Evolutionary conservation across 2,329 filamentous ascomycete species (phyloP).

Genomic region (Rutstroemia sydowiana): DNA sequence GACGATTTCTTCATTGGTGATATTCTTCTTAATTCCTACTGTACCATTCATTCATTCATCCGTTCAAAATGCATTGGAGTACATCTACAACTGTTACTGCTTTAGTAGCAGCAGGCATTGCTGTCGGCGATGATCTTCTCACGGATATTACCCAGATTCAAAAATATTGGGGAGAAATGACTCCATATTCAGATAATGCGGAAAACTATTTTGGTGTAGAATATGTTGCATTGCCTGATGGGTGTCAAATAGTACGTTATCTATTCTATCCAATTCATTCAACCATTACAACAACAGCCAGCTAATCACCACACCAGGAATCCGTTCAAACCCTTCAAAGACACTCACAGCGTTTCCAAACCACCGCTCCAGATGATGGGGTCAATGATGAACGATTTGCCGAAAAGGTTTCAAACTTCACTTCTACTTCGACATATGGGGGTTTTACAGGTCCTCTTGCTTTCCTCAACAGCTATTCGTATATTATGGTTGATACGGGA

Average conservation of each 20-base stretch:
- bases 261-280: not conserved
- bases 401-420: constrained; percentile 41
- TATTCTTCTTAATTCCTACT: too few relatives aligned
- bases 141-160: constrained; percentile 29
- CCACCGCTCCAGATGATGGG: constrained; percentile 37
- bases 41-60: too few relatives aligned
- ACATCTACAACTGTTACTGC: not conserved
- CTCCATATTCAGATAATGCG: constrained; percentile 39
- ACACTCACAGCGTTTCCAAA: constrained; percentile 47
- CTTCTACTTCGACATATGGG: constrained; percentile 29
- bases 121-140: constrained; percentile 14
- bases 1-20: too few relatives aligned
- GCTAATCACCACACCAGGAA: constrained; percentile 14
- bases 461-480: constrained; percentile 47
- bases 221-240: constrained; percentile 40
- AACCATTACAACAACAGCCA: not conserved
- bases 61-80: not conserved
- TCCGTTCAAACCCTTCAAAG: constrained; percentile 44
- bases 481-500: constrained; percentile 35
- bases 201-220: constrained; percentile 40
- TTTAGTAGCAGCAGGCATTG: not conserved
- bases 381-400: constrained; percentile 41
- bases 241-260: constrained; percentile 41
- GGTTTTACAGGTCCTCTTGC: constrained; percentile 40
- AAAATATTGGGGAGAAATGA: constrained; percentile 39